These are phyloP conservation scores for Fraxinus excelsior DNA, from an alignment of 257 asterid genomes.

Conservation along the genomic window DNA sequence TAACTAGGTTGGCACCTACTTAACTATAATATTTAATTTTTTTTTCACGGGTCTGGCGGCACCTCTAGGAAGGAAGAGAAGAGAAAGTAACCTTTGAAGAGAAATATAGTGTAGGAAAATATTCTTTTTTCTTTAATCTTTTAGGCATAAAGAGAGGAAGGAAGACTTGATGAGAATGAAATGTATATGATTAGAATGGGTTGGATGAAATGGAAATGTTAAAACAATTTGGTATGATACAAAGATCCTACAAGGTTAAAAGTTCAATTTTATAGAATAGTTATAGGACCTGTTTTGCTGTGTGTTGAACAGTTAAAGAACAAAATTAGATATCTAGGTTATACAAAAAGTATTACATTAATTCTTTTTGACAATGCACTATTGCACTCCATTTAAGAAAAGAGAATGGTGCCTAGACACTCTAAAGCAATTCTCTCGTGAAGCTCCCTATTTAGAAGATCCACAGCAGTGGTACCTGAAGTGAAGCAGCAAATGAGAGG, in stretches of 20 bases:
- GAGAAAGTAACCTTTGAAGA: constrained; percentile 15
- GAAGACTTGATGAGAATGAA: background rate
- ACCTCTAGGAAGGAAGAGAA: constrained; percentile 18
- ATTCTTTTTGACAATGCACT: too few relatives aligned
- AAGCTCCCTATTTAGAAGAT: too few relatives aligned
- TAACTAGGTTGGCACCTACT: too few relatives aligned
- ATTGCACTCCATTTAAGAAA: too few relatives aligned
- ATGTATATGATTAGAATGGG: background rate
- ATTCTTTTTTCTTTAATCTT: background rate
- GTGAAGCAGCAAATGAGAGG: background rate
- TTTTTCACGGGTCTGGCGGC: too few relatives aligned
- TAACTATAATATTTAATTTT: too few relatives aligned
- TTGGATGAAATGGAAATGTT: background rate
- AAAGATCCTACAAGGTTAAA: background rate
- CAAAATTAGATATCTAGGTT: constrained; percentile 7
- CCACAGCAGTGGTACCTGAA: background rate
- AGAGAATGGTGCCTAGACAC: too few relatives aligned
- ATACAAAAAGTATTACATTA: too few relatives aligned
- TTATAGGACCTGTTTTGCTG: background rate
- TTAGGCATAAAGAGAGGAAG: constrained; percentile 2
- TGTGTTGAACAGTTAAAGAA: background rate
- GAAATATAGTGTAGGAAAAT: constrained; percentile 5
- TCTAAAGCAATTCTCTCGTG: too few relatives aligned
- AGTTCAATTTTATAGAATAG: background rate
- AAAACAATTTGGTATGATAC: background rate